Evolutionary conservation across 371 early-diverging fungal genomes (phyloP).

Genomic region (Mucor piriformis): DNA sequence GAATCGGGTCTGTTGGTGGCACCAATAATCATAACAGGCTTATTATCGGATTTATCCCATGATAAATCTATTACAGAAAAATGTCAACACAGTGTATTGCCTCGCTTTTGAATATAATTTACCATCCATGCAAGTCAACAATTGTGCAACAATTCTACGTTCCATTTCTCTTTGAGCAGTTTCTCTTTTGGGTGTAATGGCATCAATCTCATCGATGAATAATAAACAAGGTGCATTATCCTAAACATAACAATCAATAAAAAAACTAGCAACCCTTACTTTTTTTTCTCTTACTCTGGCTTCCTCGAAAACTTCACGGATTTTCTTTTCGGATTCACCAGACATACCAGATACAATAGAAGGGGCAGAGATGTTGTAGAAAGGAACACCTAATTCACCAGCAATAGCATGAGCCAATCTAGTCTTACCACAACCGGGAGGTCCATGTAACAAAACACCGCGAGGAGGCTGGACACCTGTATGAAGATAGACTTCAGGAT

Average conservation of each 20-base stretch:
- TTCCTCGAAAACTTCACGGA: constrained; percentile 97
- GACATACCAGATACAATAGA: constrained; percentile 98
- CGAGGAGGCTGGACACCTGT: constrained; percentile 95
- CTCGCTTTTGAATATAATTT: no score
- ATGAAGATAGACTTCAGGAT: constrained; percentile 95
- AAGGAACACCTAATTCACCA: constrained; percentile 92
- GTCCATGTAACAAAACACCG: constrained; percentile 98
- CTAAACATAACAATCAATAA: not conserved
- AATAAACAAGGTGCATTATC: constrained; percentile 89
- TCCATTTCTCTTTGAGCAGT: constrained; percentile 99
- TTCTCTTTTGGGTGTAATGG: constrained; percentile 99
- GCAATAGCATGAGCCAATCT: constrained; percentile 98
- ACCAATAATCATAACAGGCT: constrained; percentile 97
- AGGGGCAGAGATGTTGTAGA: constrained; percentile 98
- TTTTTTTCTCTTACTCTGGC: constrained; percentile 63
- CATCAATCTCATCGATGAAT: constrained; percentile 99
- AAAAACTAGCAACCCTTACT: not conserved
- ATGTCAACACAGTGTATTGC: no score
- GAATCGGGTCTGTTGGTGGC: constrained; percentile 99
- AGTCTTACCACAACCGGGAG: constrained; percentile 99
- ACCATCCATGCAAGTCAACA: constrained; percentile 99
- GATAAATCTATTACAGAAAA: constrained; percentile 59
- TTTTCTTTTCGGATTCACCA: constrained; percentile 99
- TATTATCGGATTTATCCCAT: constrained; percentile 84
- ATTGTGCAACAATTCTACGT: constrained; percentile 97